Evolutionary conservation across 2,329 filamentous ascomycete species (phyloP), one percentile per base, ranked within the genome.

Genomic region (Aspergillus terreus): DNA sequence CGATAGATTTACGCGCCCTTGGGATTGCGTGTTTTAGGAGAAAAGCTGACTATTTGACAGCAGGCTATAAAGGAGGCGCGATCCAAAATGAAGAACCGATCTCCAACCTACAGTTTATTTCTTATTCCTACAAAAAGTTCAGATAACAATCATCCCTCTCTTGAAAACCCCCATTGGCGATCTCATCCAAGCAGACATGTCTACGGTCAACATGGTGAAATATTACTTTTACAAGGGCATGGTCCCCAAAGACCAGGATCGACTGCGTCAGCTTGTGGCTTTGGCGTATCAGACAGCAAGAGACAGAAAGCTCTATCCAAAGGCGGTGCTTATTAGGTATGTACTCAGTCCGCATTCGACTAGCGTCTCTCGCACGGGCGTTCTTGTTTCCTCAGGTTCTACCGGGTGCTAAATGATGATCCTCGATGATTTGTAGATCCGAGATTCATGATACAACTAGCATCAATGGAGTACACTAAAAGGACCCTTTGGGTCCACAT

Each of bases 281-380:
- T 46, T 59, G 44, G 57, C 57, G 44, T 56, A 59, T 49, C 56
- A 59, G 42, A 59, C 55, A 33, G 57, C 55, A 41, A 56, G 56
- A 46, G 57, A 58, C 46, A 51, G 52, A 46, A 57, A 59, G 47
- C 36, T 56, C 14, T 54, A 59, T 33, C 57, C 57, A 14, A 58
- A 53, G 44, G 57, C 55, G 30, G 44, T 59, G n/a, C 40, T 59
- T 52, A 58, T 59, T 10, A 53, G 57, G 55, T 50, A 42, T 51
- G 33, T 15, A 19, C n/a, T 17, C 45, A 19, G 17, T 38, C 15
- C 14, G 45, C 4, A 27, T 43, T 49, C 30, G 17, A 49, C 17
- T 25, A 43, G 30, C 15, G 47, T n/a, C 40, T 17, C 33, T 36
- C 33, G 15, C 15, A 36, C 33, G 15, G 25, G 25, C 25, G 25